Base-by-base conservation (phyloP, 768 basidiomycete species). In the Leucocoprinus leucothites region DNA sequence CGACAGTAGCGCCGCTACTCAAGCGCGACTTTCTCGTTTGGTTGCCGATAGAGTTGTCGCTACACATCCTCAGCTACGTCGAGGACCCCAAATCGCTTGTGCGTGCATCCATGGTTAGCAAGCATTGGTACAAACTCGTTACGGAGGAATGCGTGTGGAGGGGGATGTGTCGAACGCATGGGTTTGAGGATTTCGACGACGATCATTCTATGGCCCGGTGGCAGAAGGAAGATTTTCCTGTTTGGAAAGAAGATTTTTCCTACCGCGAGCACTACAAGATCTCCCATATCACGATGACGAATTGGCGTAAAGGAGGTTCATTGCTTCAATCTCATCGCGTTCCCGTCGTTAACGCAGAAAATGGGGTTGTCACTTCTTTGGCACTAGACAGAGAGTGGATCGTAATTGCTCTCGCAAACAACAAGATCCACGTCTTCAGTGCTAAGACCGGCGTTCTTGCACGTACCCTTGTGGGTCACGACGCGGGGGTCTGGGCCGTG, bases 401-500 rank as follows among this genome's bases (percentile, higher is more conserved):
- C 64, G 86, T 96, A 43, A 87, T 94, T 18, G 94, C 92, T 1
- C 86, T 97, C 60, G 89, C 91, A 8, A 95, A 89, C 66, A 80
- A 81, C 59, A 84, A 85, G 58, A 87, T 98, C 44, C 89, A 93
- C 63, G 77, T 98, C 9, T 98, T 93, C 71, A 87, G 87, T 58
- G 85, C 90, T 1, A 74, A 71, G 38, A 89, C 88, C 0, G 95
- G 95, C 0, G 80, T 87, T 1, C 81, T 90, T 48, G 79, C 80
- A 40, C 79, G 88, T 49, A 91, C 90, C 0, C 81, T 98, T 1
- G 75, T 82, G 8, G 95, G 95, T 0, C 95, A 97, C 67, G 85
- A 87, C 14, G 71, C 79, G 19, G 95, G 95, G n/a, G 94, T 97
- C 1, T 98, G 95, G 95, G 87, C 89, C 13, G 82, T 97, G 13